Percentiles rank a stretch among this genome's conserved stretches.
phyloP scores from a whole-genome alignment of 495 filamentous ascomycete species.

The Penicillium alfredii region DNA sequence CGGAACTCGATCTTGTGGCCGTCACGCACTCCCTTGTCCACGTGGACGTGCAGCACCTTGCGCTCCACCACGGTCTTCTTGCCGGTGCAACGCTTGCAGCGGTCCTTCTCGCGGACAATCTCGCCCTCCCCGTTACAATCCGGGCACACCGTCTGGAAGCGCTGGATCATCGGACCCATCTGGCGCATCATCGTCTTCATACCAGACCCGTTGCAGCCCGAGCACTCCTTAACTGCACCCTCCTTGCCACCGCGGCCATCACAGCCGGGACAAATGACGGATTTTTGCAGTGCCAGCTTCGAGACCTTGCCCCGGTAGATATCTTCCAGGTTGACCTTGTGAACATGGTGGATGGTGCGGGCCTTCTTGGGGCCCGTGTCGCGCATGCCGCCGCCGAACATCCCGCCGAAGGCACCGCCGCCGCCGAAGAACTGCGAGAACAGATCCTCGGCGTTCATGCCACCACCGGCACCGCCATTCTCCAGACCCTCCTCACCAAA shows the following conservation, averaged over 20 bases:
- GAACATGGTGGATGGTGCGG: conserved; percentile 91
- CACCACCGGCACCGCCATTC: conserved; percentile 70
- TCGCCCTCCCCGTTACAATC: conserved; percentile 98
- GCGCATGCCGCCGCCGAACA: conserved; percentile 79
- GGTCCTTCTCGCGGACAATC: conserved; percentile 90
- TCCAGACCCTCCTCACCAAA: conserved; percentile 96
- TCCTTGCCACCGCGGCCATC: conserved; percentile 97
- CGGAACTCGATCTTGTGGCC: conserved; percentile 95
- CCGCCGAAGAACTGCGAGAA: conserved; percentile 98
- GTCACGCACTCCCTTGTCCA: conserved; percentile 88
- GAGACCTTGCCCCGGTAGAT: conserved; percentile 98
- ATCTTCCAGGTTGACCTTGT: conserved; percentile 96
- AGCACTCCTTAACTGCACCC: conserved; percentile 86
- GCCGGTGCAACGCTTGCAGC: conserved; percentile 87
- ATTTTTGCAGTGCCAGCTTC: conserved; percentile 94
- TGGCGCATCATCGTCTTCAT: conserved; percentile 99
- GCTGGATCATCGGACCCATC: conserved; percentile 99
- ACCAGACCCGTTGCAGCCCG: conserved; percentile 84
- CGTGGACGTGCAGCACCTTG: conserved; percentile 96
- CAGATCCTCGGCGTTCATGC: conserved; percentile 95
- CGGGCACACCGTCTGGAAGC: conserved; percentile 98
- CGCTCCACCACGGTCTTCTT: conserved; percentile 98
- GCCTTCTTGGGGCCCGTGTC: conserved; percentile 87
- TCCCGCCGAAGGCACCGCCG: conserved; percentile 75
- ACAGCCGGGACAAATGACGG: conserved; percentile 91